Conservation (phyloP, 1,284 basidiomycete species). For the Athelia psychrophila region DNA sequence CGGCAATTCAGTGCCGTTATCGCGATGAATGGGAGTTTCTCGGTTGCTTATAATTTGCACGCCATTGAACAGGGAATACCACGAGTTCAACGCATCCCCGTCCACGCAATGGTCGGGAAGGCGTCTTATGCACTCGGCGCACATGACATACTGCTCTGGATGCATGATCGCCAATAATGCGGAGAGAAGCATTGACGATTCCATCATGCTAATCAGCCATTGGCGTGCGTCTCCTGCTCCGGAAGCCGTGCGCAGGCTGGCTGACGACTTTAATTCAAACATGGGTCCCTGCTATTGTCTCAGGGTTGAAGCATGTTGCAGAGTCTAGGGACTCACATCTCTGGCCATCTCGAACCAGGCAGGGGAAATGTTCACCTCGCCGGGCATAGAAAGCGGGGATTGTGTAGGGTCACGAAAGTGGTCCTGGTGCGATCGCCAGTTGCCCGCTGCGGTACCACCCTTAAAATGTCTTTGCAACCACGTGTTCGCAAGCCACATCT, state of each 20-base stretch:
- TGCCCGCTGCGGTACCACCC: too few species aligned
- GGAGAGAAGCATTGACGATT: neutral
- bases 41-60: conserved; percentile 4
- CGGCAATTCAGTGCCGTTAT: neutral
- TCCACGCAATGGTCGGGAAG: neutral
- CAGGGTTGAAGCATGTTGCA: neutral
- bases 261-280: neutral
- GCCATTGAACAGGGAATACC: conserved; percentile 5
- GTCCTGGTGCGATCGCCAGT: too few species aligned
- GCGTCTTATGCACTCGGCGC: neutral
- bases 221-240: neutral
- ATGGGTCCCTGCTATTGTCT: neutral
- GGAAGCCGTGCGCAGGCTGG: neutral
- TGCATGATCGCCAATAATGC: conserved; percentile 3
- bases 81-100: neutral
- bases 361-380: conserved; percentile 4
- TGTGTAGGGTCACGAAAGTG: too few species aligned
- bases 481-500: too few species aligned
- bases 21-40: conserved; percentile 4
- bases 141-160: conserved; percentile 4
- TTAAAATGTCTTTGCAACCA: too few species aligned
- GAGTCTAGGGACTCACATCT: neutral
- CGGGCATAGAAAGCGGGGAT: neutral
- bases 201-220: neutral
- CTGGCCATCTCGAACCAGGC: conserved; percentile 4